phyloP scores from a whole-genome alignment of 306 rosid genomes.

The Hippophae tibetana region DNA sequence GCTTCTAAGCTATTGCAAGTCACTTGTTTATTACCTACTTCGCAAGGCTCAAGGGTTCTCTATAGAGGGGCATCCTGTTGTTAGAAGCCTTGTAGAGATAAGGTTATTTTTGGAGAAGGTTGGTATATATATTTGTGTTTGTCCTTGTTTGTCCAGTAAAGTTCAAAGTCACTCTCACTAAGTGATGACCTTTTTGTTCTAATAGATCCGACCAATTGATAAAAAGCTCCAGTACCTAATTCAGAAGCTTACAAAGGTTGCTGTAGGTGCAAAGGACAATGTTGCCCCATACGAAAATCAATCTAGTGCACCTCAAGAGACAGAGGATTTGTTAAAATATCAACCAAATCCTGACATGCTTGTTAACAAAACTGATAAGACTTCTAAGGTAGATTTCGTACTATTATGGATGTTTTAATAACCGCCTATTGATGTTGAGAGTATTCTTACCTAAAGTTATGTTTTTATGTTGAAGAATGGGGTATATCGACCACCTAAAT shows the following conservation, averaged over 20 bases:
- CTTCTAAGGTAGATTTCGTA: constrained; percentile 31
- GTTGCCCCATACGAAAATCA: constrained; percentile 33
- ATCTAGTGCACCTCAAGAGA: constrained; percentile 24
- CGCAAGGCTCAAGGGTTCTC: constrained; percentile 66
- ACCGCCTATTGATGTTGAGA: background rate
- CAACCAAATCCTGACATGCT: constrained; percentile 84
- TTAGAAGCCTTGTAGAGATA: constrained; percentile 64
- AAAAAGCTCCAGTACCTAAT: constrained; percentile 80
- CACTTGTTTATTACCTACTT: constrained; percentile 76
- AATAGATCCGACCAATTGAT: constrained; percentile 79
- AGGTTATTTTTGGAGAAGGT: constrained; percentile 88
- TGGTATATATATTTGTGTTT: constrained; percentile 9
- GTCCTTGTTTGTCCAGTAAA: background rate
- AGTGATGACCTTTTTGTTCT: constrained; percentile 15
- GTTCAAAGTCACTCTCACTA: background rate
- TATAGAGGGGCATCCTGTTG: constrained; percentile 65
- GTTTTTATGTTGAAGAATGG: constrained; percentile 33
- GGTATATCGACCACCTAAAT: constrained; percentile 43
- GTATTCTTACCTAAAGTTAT: constrained; percentile 8
- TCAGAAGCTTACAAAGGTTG: constrained; percentile 60
- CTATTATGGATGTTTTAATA: background rate
- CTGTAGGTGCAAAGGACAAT: constrained; percentile 33
- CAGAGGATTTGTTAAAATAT: constrained; percentile 52
- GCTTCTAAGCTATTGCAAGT: constrained; percentile 72
- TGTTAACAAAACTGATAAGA: constrained; percentile 34